Base-by-base conservation (phyloP, 108 stramenopile genomes). In the Cyclotella kingstonii region DNA sequence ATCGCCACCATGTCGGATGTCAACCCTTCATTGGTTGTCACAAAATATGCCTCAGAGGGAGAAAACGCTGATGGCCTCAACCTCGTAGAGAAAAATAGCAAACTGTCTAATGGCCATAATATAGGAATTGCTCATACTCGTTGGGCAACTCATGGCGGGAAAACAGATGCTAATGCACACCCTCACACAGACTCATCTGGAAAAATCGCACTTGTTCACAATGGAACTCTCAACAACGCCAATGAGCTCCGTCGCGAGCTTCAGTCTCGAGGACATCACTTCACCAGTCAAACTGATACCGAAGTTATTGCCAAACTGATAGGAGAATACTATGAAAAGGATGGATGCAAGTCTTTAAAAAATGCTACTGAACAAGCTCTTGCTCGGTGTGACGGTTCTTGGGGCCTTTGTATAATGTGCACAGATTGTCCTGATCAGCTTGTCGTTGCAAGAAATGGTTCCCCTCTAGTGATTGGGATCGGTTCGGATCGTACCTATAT, bases 101-200 rank as follows among this genome's bases (percentile, higher is more conserved):
- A 60, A 28, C 47, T 25, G 33, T 83, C 86, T 25, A 61, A 40
- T 25, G 85, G 86, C 27, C 94, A 97, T 64, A 46, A 62, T 44
- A 76, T 96, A 8, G 97, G 97, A 43, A 98, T 99, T 54, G 99
- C 96, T 14, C 99, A 99, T 78, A 99, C 99, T 6, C 95, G 99
- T 9, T 99, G 99, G 99, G 98, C 99, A 21, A 99, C 99, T 1
- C 95, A 97, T 76, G 99, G 99, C 60, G 97, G 96, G 12, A 98
- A 98, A 62, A 99, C 96, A 14, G 98, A 98, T 69, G 83, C 84
- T 53, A 99, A 99, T 81, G 96, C 98, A 7, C 99, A 99, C 70
- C 98, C 99, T 12, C 99, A 98, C 66, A 79, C 75, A 10, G 95
- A 95, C 81, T 81, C 80, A 8, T 79, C 88, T 22, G 95, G 95